Base-by-base conservation (phyloP, 176 grass and related monocot genomes). In the Themeda triandra region DNA sequence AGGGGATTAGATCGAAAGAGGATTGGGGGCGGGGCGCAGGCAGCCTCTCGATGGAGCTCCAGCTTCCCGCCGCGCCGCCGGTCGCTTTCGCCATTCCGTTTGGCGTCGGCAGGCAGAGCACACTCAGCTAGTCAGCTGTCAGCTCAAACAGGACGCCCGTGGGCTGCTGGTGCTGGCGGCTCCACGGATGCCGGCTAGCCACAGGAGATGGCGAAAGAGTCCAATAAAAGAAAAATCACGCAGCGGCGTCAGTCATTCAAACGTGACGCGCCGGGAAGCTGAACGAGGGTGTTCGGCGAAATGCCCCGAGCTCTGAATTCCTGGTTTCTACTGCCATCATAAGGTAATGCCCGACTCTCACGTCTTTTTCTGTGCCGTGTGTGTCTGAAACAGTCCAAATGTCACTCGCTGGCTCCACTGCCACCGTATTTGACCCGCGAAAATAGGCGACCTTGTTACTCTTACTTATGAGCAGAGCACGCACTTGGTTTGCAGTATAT, bases 21-120 rank as follows among this genome's bases (percentile, higher is more conserved):
- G 54, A 58, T 58, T 58, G 54, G 54, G 78, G 83, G 83, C 83
- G 44, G 83, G 70, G 84, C 39, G 73, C 84, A 67, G 74, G 15
- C 80, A 78, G 80, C 88, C 88, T 90, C 88, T 79, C 74, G 88
- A 86, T n/a, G 86, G 88, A 71, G 24, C 10, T 65, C 87, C 69
- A 80, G 58, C 58, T 25, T 24, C 23, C 59, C 76, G 62, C 76
- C 76, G 54, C 49, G 62, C 87, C 12, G 63, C 53, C 64, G 39
- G 71, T 89, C 83, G 78, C 72, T 86, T 41, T 85, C 87, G 62
- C 48, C 80, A n/a, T 1, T 12, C 8, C n/a, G 51, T 68, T 25
- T 63, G 10, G 59, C 59, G 59, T n/a, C n/a, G n/a, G n/a, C 54
- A 56, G 19, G 53, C 53, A 48, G 4, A 9, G 1, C 45, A 56